phyloP scores from a whole-genome alignment of 345 rosid species.

The Eucalyptus cloeziana region DNA sequence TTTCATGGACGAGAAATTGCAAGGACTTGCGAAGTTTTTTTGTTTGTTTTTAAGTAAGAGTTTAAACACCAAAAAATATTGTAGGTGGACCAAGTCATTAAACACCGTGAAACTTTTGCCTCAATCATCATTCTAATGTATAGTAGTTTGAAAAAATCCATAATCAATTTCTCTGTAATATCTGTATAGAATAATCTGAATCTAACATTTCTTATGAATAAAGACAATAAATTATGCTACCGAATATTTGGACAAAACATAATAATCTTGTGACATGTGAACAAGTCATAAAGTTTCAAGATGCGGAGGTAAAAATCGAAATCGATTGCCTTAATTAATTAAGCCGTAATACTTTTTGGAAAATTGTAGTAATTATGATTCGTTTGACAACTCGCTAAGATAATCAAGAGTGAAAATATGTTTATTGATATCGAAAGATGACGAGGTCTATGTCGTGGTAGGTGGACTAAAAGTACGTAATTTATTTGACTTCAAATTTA shows the following conservation, averaged over 20 bases:
- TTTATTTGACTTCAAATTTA: too few relatives aligned
- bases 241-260: neutral
- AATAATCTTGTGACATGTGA: neutral
- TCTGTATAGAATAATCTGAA: neutral
- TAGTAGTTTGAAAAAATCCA: too few relatives aligned
- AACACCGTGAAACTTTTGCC: rapidly evolving
- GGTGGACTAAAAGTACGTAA: too few relatives aligned
- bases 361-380: too few relatives aligned
- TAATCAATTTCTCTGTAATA: neutral
- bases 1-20: neutral
- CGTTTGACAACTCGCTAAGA: neutral
- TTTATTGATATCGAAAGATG: too few relatives aligned
- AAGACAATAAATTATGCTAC: neutral
- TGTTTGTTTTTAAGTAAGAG: neutral
- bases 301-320: neutral
- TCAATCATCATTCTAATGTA: too few relatives aligned
- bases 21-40: rapidly evolving
- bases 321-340: neutral
- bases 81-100: neutral
- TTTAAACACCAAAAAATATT: neutral
- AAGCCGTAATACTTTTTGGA: neutral
- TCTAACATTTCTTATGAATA: neutral
- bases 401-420: neutral
- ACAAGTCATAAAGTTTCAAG: neutral
- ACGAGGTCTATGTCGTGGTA: too few relatives aligned